These are phyloP conservation scores for Samsoniella hepiali DNA, from an alignment of 2,329 filamentous ascomycete species.

Conservation along the genomic window DNA sequence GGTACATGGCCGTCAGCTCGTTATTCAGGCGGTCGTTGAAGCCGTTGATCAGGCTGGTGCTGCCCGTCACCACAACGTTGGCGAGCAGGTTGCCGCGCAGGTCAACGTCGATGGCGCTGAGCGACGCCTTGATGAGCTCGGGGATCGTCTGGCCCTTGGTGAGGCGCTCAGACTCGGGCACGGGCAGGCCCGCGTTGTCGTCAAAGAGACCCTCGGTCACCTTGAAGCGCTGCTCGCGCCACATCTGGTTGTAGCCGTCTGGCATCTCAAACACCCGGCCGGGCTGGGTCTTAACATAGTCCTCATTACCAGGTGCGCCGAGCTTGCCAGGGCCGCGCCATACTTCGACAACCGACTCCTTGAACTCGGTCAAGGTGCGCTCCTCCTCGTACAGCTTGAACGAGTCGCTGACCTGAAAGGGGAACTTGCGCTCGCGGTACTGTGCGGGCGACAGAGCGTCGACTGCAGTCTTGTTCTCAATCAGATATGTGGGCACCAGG, in stretches of 20 bases:
- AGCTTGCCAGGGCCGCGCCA: constrained; percentile 80
- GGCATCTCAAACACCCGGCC: constrained; percentile 95
- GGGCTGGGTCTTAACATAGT: constrained; percentile 67
- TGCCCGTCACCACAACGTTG: constrained; percentile 92
- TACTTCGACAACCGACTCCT: constrained; percentile 92
- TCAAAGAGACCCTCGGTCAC: constrained; percentile 91
- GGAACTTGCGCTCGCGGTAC: constrained; percentile 69
- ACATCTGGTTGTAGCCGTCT: constrained; percentile 93
- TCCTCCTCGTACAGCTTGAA: constrained; percentile 88
- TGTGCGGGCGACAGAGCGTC: constrained; percentile 80
- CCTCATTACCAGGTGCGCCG: constrained; percentile 65
- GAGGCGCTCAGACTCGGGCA: constrained; percentile 43
- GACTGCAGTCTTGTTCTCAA: constrained; percentile 83
- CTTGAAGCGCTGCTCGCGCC: constrained; percentile 81
- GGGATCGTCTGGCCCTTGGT: constrained; percentile 78
- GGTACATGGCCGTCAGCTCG: constrained; percentile 78
- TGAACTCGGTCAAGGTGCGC: constrained; percentile 90
- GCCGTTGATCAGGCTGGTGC: constrained; percentile 80
- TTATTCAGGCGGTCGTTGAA: constrained; percentile 87
- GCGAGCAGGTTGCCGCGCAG: constrained; percentile 76
- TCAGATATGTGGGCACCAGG: constrained; percentile 79
- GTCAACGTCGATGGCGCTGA: constrained; percentile 84
- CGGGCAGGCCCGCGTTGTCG: constrained; percentile 66
- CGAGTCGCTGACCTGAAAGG: constrained; percentile 58
- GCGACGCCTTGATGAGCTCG: constrained; percentile 71